Conservation (phyloP, 2,329 filamentous ascomycete genomes). For the Teratosphaeria nubilosa region DNA sequence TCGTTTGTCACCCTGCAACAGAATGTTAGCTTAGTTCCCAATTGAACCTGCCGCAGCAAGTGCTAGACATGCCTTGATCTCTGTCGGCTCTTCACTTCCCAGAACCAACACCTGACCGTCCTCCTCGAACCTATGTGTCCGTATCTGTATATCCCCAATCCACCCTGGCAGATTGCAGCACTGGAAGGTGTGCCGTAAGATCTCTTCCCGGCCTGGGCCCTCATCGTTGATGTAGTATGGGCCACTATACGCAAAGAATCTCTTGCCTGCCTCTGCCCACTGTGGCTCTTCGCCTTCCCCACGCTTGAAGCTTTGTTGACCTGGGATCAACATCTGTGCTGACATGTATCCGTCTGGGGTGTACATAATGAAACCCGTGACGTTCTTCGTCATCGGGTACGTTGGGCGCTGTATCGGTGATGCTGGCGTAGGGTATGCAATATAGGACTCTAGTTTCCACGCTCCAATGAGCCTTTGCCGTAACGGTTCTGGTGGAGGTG, state of each 20-base stretch:
- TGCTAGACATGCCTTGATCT: constrained; percentile 25
- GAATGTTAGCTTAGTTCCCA: background rate
- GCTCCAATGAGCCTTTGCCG: constrained; percentile 26
- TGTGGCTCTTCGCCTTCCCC: constrained; percentile 28
- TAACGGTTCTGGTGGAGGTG: constrained; percentile 20
- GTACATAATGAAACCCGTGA: constrained; percentile 29
- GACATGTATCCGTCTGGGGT: constrained; percentile 31
- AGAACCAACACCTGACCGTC: constrained; percentile 29
- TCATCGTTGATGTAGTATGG: constrained; percentile 30
- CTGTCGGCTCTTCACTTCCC: constrained; percentile 28
- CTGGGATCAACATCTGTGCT: constrained; percentile 28
- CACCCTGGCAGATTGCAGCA: constrained; percentile 30
- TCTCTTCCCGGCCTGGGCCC: constrained; percentile 23
- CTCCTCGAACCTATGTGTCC: constrained; percentile 29
- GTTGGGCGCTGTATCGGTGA: constrained; percentile 25
- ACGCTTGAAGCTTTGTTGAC: constrained; percentile 28
- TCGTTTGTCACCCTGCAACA: constrained; percentile 25
- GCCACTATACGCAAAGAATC: constrained; percentile 28
- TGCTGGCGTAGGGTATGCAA: constrained; percentile 27
- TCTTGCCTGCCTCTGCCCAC: constrained; percentile 30
- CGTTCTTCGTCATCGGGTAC: constrained; percentile 28
- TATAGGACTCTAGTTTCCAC: constrained; percentile 30
- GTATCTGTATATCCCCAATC: constrained; percentile 28
- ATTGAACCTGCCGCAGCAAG: background rate
- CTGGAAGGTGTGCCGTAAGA: constrained; percentile 28